phyloP scores from a whole-genome alignment of 352 stramenopile genomes.

The Phytopythium aichiense region DNA sequence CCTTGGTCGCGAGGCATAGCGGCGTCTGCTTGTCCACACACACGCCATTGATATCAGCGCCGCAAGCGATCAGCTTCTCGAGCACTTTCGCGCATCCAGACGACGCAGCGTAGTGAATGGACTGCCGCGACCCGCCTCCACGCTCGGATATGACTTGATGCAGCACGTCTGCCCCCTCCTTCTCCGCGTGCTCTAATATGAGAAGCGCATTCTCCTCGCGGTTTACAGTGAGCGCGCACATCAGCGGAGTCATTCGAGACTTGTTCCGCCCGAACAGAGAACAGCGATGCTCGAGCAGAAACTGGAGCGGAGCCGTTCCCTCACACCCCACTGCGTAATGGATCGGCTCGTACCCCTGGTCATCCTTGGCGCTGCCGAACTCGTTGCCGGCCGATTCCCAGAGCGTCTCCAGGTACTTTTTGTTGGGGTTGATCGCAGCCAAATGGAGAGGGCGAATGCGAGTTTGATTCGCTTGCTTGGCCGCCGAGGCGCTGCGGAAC shows the following conservation, averaged over 20 bases:
- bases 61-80: constrained; percentile 40
- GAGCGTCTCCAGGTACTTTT: constrained; percentile 51
- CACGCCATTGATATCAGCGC: constrained; percentile 50
- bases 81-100: constrained; percentile 41
- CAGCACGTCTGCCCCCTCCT: constrained; percentile 25
- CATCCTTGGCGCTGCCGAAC: constrained; percentile 46
- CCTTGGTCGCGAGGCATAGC: constrained; percentile 53
- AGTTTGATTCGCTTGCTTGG: constrained; percentile 63
- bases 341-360: constrained; percentile 53
- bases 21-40: constrained; percentile 47
- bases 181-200: constrained; percentile 52
- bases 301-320: constrained; percentile 42
- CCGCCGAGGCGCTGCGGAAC: constrained; percentile 59
- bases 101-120: constrained; percentile 54
- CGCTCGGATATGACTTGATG: constrained; percentile 40
- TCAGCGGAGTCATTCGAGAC: constrained; percentile 54
- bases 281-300: constrained; percentile 53
- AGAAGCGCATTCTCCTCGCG: constrained; percentile 59
- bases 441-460: constrained; percentile 68
- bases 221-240: constrained; percentile 36
- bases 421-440: constrained; percentile 72
- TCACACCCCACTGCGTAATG: constrained; percentile 68
- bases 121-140: constrained; percentile 45
- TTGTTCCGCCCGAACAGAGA: constrained; percentile 61
- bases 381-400: constrained; percentile 56